Conservation (phyloP, 2,329 filamentous ascomycete species). For the Hypoxylon sp. region DNA sequence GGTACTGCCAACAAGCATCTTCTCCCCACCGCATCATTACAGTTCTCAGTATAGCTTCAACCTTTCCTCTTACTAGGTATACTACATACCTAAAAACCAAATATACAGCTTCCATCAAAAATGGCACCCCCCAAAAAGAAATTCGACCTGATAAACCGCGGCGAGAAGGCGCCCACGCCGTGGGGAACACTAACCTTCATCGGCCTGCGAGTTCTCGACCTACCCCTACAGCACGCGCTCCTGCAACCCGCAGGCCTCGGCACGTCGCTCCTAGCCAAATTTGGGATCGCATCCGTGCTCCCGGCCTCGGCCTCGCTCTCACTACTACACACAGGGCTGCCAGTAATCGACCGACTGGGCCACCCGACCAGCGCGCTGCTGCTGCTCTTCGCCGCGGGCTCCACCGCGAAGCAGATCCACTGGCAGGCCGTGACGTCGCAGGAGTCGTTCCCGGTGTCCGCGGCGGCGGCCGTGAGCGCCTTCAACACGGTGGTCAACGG, state of each 20-base stretch:
- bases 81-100: too few species aligned
- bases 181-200: conserved; percentile 51
- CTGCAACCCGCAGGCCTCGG: conserved; percentile 50
- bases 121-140: conserved; percentile 21
- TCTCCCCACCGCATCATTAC: too few species aligned
- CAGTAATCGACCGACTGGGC: conserved; percentile 51
- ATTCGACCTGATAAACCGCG: conserved; percentile 50
- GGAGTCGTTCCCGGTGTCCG: conserved; percentile 57
- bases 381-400: conserved; percentile 61
- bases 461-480: conserved; percentile 54
- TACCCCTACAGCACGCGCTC: conserved; percentile 41
- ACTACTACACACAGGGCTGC: conserved; percentile 41
- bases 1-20: too few species aligned
- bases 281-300: conserved; percentile 56
- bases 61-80: too few species aligned
- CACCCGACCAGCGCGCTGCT: conserved; percentile 58
- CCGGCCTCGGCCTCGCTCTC: conserved; percentile 49
- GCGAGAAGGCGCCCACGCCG: conserved; percentile 48
- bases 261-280: conserved; percentile 54
- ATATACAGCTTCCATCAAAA: too few species aligned
- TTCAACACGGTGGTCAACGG: conserved; percentile 66
- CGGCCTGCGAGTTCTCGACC: conserved; percentile 49
- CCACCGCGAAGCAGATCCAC: conserved; percentile 64
- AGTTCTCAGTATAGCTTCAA: too few species aligned
- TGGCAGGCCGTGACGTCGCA: conserved; percentile 57